A percentile compares a stretch with the other conserved stretches of the same genome.
These are phyloP conservation scores for cucumber (Cucumis sativus) DNA, from an alignment of 306 rosid genomes.

Conservation along the genomic window Cucumber_9930_V3 NC_026655.2:29068001-29068500, in stretches of 20 bases:
- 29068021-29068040: background rate
- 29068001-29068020: background rate
- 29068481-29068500: background rate
- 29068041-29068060: no score
- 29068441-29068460: background rate
- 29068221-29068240: background rate
- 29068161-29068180: background rate
- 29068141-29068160: background rate
- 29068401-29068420: background rate
- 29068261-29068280: constrained; percentile 19
- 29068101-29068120: background rate
- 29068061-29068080: no score
- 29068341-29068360: constrained; percentile 84
- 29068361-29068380: constrained; percentile 50
- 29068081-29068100: background rate
- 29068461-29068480: background rate
- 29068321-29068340: constrained; percentile 92
- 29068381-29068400: background rate
- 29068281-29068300: constrained; percentile 84
- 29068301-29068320: constrained; percentile 84
- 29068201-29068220: background rate
- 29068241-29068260: background rate
- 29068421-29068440: background rate
- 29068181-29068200: background rate
- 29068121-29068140: background rate